Evolutionary conservation across 1,284 basidiomycete species (phyloP), one percentile per base, ranked within the genome.

Genomic region (Trichosporon ovoides): DNA sequence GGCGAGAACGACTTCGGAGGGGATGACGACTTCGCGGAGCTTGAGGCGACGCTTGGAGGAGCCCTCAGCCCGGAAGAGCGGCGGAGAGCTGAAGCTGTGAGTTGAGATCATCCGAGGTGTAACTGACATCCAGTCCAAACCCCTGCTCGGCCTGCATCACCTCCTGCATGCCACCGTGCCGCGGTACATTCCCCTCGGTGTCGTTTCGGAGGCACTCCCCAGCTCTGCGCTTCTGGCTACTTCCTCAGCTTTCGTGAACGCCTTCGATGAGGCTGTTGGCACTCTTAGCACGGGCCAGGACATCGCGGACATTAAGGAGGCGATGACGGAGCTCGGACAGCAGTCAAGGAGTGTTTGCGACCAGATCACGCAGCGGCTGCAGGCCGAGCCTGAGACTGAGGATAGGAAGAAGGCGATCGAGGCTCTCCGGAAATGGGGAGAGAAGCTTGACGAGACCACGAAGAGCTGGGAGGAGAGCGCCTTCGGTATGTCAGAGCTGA

Each of bases 201-300:
- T 70, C 3, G 28, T 48, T 16, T 28, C 43, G 14, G 28, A 48
- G 24, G 24, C 22, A 3, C 24, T 48, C 11, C 43, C 43, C 13
- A 48, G 43, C 22, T 16, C 24, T n/a, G 9, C 43, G 43, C 24
- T 48, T 12, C 43, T 48, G 14, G 43, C 11, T 2, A 14, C 43
- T 16, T 22, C 22, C 14, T 48, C 43, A 2, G 43, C 24, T 13
- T 31, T 48, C 49, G 18, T 50, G 55, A 2, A 63, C 60, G 24
- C 52, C 37, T 34, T 51, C 20, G 38, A 37, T 5, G 61, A 38
- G n/a, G 62, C 71, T 22, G 54, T 68, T n/a, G 65, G 66, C 3
- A 62, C 64, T 0, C 69, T 73, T 55, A 73, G 74, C 55, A 60
- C 63, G 13, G 69, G 60, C 28, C 74, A 76, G 60, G 69, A 72